A percentile compares a stretch with the other conserved stretches of the same genome.
phyloP scores from a whole-genome alignment of 805 yeast species.

The Cephaloascus albidus region DNA sequence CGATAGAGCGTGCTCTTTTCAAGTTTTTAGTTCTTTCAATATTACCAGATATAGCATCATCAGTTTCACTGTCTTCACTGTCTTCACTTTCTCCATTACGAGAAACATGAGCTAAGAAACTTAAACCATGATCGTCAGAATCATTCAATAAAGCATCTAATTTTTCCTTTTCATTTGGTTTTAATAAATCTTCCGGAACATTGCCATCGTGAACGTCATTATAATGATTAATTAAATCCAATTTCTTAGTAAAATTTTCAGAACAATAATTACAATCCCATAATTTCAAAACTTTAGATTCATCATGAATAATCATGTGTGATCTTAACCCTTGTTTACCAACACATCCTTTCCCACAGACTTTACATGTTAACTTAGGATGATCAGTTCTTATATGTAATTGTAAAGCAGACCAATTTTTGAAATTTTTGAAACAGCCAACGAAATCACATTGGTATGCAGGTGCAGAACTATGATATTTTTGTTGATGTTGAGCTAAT shows the following conservation, averaged over 20 bases:
- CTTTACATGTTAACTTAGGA: conserved; percentile 52
- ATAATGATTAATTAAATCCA: conserved; percentile 50
- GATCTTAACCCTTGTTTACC: conserved; percentile 61
- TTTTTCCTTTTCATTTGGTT: conserved; percentile 11
- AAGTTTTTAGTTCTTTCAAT: not conserved
- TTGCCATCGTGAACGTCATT: conserved; percentile 33
- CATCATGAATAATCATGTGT: conserved; percentile 70
- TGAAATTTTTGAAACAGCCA: conserved; percentile 51
- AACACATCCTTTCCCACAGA: conserved; percentile 65
- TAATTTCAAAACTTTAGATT: conserved; percentile 34
- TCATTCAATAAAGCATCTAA: conserved; percentile 12
- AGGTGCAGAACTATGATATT: conserved; percentile 49
- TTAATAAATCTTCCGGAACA: conserved; percentile 21
- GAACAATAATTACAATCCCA: conserved; percentile 63
- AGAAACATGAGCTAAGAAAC: not conserved
- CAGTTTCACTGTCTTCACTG: conserved; percentile 6
- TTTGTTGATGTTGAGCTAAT: conserved; percentile 56
- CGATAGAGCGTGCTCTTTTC: not conserved
- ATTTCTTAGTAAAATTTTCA: conserved; percentile 43
- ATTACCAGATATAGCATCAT: conserved; percentile 2
- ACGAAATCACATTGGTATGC: conserved; percentile 54
- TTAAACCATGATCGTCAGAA: not conserved
- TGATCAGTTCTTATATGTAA: conserved; percentile 65
- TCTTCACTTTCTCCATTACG: conserved; percentile 1
- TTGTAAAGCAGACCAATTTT: conserved; percentile 67